Evolutionary conservation across 2,329 filamentous ascomycete species (phyloP).

Genomic region (Podosphaera fusca): DNA sequence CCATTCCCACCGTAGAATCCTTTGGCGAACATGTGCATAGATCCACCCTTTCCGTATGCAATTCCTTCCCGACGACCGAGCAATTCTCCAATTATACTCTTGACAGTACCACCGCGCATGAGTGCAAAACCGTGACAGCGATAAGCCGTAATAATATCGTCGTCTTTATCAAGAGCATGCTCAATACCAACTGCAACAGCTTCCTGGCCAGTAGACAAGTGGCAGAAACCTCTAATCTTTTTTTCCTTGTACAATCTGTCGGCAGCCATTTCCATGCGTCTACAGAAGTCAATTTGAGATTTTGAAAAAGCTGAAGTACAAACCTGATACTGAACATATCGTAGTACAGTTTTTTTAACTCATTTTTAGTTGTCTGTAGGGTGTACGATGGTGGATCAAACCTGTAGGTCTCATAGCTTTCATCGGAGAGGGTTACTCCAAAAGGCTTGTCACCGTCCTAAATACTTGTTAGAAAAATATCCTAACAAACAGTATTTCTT

Average conservation of each 20-base stretch:
- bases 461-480: background rate
- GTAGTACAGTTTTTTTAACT: conserved; percentile 97
- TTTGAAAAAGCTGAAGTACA: conserved; percentile 14
- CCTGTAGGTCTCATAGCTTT: conserved; percentile 99
- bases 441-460: conserved; percentile 90
- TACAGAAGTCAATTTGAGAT: conserved; percentile 19
- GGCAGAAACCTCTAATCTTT: conserved; percentile 99
- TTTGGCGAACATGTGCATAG: conserved; percentile 99
- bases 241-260: conserved; percentile 99
- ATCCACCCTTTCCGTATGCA: conserved; percentile 94
- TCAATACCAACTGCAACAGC: conserved; percentile 93
- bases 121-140: conserved; percentile 95
- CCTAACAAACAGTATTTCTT: no score
- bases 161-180: conserved; percentile 72
- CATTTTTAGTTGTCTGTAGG: conserved; percentile 82
- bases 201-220: conserved; percentile 93
- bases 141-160: conserved; percentile 95
- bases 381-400: conserved; percentile 90
- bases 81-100: conserved; percentile 87
- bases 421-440: conserved; percentile 76
- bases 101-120: conserved; percentile 81
- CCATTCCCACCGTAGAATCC: conserved; percentile 98
- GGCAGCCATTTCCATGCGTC: conserved; percentile 99
- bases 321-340: conserved; percentile 93
- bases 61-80: conserved; percentile 90